Conservation (phyloP, 805 yeast genomes). For the Cyberlindnera samutprakarnensis region DNA sequence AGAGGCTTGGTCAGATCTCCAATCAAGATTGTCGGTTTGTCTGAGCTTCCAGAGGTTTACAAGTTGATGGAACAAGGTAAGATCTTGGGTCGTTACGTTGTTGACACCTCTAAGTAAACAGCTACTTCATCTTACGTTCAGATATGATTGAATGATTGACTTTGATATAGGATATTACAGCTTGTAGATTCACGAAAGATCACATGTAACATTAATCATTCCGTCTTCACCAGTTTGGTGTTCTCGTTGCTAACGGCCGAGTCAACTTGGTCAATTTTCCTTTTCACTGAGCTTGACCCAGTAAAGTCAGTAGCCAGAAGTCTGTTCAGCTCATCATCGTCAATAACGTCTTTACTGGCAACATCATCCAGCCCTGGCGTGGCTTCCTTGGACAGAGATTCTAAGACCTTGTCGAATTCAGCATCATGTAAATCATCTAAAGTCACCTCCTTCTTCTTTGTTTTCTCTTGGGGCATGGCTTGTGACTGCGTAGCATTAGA, state of each 20-base stretch:
- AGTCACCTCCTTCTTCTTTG: no score
- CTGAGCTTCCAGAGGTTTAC: slow-evolving; percentile 62
- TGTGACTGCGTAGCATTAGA: no score
- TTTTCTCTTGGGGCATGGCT: not conserved
- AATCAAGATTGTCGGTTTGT: slow-evolving; percentile 68
- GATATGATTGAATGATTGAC: not conserved
- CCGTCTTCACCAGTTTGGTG: slow-evolving; percentile 5
- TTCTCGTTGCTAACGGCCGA: slow-evolving; percentile 1
- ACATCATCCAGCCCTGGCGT: slow-evolving; percentile 19
- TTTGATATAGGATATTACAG: not conserved
- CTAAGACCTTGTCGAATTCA: slow-evolving; percentile 21
- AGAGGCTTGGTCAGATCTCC: slow-evolving; percentile 70
- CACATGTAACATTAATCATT: slow-evolving; percentile 1
- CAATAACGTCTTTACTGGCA: slow-evolving; percentile 8
- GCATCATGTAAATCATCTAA: slow-evolving; percentile 17
- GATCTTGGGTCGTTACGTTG: slow-evolving; percentile 83
- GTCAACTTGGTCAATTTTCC: slow-evolving; percentile 9
- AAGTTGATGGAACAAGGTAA: slow-evolving; percentile 76
- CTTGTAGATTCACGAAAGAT: not conserved
- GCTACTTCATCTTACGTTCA: no score
- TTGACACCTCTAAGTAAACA: slow-evolving; percentile 69
- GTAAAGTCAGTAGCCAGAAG: slow-evolving; percentile 16
- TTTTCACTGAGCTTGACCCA: slow-evolving; percentile 3
- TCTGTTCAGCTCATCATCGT: slow-evolving; percentile 22
- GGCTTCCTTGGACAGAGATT: slow-evolving; percentile 20